These are phyloP conservation scores for Leptographium procerum DNA, from an alignment of 2,329 filamentous ascomycete genomes.

Conservation along the genomic window DNA sequence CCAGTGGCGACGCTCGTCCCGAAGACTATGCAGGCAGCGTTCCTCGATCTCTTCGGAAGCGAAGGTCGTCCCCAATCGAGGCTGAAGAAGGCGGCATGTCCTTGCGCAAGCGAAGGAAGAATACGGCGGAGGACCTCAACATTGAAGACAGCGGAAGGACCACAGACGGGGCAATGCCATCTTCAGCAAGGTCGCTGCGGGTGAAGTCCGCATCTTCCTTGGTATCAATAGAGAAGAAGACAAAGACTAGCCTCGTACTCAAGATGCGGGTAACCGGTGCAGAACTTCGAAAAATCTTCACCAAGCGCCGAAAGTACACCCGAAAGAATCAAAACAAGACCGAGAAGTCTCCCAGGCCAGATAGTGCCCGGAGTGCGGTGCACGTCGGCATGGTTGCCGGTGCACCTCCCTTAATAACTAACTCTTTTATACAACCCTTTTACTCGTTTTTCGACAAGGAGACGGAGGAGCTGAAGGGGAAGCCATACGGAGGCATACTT, in stretches of 20 bases:
- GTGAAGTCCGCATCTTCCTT: constrained; percentile 30
- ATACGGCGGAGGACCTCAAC: constrained; percentile 32
- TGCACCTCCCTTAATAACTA: constrained; percentile 4
- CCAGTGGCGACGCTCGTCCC: constrained; percentile 57
- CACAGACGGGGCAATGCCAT: constrained; percentile 23
- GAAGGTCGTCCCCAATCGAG: constrained; percentile 66
- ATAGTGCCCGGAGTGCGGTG: constrained; percentile 12
- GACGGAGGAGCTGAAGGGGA: constrained; percentile 77
- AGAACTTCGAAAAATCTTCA: constrained; percentile 50
- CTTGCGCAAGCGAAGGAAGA: constrained; percentile 42
- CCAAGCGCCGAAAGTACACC: constrained; percentile 41
- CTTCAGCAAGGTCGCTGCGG: constrained; percentile 47
- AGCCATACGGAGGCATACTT: constrained; percentile 90
- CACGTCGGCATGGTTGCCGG: constrained; percentile 15
- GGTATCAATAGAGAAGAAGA: constrained; percentile 30
- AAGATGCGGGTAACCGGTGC: constrained; percentile 45
- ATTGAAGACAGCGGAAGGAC: constrained; percentile 20
- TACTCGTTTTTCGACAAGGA: constrained; percentile 86
- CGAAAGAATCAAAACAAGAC: constrained; percentile 33
- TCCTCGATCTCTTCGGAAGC: constrained; percentile 67
- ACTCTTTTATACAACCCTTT: constrained; percentile 60
- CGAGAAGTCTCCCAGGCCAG: constrained; percentile 16
- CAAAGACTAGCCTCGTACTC: constrained; percentile 38
- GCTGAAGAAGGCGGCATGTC: constrained; percentile 42
- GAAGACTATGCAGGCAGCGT: constrained; percentile 63